Conservation (phyloP, 768 basidiomycete species). For the Pisolithus orientalis region DNA sequence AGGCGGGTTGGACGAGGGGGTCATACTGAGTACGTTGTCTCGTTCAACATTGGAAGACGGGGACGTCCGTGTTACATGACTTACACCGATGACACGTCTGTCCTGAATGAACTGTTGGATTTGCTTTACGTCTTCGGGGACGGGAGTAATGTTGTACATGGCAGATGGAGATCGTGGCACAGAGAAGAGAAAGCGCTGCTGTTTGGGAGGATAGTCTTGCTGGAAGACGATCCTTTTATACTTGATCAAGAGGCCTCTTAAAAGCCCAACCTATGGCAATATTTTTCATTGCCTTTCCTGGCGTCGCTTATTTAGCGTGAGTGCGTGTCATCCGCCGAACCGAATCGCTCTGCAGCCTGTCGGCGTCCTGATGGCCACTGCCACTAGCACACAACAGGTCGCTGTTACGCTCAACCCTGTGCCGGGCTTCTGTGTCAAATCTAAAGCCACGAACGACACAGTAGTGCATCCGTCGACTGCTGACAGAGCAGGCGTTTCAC, state of each 20-base stretch:
- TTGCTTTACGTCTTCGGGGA: constrained; percentile 58
- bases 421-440: constrained; percentile 70
- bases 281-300: constrained; percentile 4
- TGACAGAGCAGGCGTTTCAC: neutral
- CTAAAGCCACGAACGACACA: constrained; percentile 38
- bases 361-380: constrained; percentile 9
- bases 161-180: neutral
- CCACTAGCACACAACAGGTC: constrained; percentile 3
- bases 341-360: constrained; percentile 3
- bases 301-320: neutral
- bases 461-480: constrained; percentile 14
- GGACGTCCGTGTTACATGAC: constrained; percentile 13
- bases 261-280: neutral
- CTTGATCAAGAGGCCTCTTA: neutral
- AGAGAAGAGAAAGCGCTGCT: neutral
- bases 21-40: constrained; percentile 59
- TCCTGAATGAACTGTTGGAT: constrained; percentile 75
- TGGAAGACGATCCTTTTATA: constrained; percentile 25
- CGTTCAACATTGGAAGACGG: constrained; percentile 10
- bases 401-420: constrained; percentile 44
- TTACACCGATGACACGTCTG: constrained; percentile 72
- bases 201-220: constrained; percentile 5
- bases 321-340: neutral
- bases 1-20: constrained; percentile 89
- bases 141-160: constrained; percentile 48